These are phyloP conservation scores for Orobanche coerulescens DNA, from an alignment of 257 asterid genomes.

Conservation along the genomic window DNA sequence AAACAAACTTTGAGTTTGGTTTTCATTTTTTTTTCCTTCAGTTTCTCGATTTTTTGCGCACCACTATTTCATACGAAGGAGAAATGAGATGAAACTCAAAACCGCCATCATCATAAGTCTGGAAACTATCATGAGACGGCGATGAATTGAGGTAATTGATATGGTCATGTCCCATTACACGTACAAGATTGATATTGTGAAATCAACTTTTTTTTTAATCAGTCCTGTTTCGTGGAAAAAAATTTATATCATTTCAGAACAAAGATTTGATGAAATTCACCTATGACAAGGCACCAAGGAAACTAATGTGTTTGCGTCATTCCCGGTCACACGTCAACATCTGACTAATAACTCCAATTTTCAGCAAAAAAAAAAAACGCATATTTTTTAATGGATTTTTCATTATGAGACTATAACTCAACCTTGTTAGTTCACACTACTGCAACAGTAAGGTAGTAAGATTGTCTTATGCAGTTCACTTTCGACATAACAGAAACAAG, in stretches of 20 bases:
- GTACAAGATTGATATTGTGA: too few relatives aligned
- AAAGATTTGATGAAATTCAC: background rate
- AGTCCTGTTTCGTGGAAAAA: background rate
- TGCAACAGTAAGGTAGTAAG: background rate
- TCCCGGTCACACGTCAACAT: slow-evolving; percentile 5
- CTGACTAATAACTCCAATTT: background rate
- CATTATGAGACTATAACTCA: background rate
- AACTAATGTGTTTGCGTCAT: background rate
- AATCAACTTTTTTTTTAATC: too few relatives aligned
- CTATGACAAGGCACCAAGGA: background rate
- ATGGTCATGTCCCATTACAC: too few relatives aligned
- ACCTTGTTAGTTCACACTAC: background rate
- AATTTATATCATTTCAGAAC: background rate
- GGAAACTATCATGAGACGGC: too few relatives aligned
- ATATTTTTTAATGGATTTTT: slow-evolving; percentile 3
- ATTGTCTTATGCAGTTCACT: background rate
- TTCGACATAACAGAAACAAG: background rate
- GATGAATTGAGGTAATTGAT: too few relatives aligned
- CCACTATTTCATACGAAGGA: too few relatives aligned
- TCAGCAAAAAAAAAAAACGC: slow-evolving; percentile 9
- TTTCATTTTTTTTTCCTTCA: too few relatives aligned
- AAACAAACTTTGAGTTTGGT: too few relatives aligned
- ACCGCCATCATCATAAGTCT: too few relatives aligned
- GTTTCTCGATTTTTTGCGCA: too few relatives aligned
- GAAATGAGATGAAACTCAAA: too few relatives aligned